Percentiles rank a stretch among this genome's conserved stretches.
These are phyloP conservation scores for Aechmea fasciata DNA, from an alignment of 176 grass and related monocot genomes.

Conservation along the genomic window DNA sequence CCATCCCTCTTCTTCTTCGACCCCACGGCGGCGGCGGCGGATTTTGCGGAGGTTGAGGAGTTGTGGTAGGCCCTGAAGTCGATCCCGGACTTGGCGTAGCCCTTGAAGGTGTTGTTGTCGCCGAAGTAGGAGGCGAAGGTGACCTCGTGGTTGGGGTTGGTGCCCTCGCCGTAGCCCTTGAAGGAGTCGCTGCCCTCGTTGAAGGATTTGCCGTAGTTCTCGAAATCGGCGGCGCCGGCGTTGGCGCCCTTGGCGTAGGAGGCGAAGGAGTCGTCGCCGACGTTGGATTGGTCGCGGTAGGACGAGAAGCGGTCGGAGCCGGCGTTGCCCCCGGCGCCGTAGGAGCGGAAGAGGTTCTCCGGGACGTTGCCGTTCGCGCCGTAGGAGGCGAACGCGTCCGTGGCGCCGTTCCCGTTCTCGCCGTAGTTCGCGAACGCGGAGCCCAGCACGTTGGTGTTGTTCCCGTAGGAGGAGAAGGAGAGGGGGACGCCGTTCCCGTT, in stretches of 20 bases:
- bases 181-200: constrained; percentile 40
- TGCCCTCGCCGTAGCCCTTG: constrained; percentile 65
- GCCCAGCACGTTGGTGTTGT: constrained; percentile 43
- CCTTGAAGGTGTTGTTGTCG: constrained; percentile 49
- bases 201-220: constrained; percentile 50
- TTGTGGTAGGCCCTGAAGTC: constrained; percentile 60
- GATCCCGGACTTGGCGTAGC: constrained; percentile 46
- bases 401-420: constrained; percentile 54
- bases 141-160: constrained; percentile 54
- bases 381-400: constrained; percentile 50
- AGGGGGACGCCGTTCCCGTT: constrained; percentile 33
- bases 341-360: constrained; percentile 51
- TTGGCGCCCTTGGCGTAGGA: constrained; percentile 70
- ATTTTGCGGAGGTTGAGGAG: constrained; percentile 2
- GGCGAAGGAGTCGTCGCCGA: constrained; percentile 59
- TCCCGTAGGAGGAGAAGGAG: constrained; percentile 54
- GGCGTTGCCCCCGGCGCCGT: constrained; percentile 52
- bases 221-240: constrained; percentile 45
- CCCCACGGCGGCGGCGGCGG: neutral
- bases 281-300: constrained; percentile 57
- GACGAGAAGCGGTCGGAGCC: constrained; percentile 52
- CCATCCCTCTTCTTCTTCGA: constrained; percentile 24
- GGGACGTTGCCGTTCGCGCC: constrained; percentile 47
- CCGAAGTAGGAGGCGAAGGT: constrained; percentile 47
- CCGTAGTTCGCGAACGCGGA: constrained; percentile 65